A percentile compares a stretch with the other conserved stretches of the same genome.
Conservation (phyloP, 2,329 filamentous ascomycete genomes). For the Scedosporium aurantiacum region DNA sequence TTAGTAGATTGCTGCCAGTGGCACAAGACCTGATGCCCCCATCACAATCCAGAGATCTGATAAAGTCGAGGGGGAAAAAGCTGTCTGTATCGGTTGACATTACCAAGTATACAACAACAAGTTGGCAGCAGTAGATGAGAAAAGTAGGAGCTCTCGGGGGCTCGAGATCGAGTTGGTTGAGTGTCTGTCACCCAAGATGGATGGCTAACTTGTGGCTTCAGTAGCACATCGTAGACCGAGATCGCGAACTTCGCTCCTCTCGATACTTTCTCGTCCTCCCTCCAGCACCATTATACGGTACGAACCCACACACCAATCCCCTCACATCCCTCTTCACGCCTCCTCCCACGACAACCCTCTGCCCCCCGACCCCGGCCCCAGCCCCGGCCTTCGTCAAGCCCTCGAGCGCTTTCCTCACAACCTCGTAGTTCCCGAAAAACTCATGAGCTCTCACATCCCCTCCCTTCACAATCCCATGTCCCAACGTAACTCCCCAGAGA, state of each 20-base stretch:
- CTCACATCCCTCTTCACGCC: slow-evolving; percentile 26
- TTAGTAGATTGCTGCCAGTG: too few species aligned
- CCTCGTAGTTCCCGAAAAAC: slow-evolving; percentile 43
- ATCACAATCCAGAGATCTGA: too few species aligned
- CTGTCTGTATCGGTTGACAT: too few species aligned
- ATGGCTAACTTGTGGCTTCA: background rate
- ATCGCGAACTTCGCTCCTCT: background rate
- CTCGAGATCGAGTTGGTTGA: too few species aligned
- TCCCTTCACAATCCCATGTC: slow-evolving; percentile 36
- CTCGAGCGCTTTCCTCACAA: slow-evolving; percentile 28
- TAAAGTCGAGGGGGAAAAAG: too few species aligned
- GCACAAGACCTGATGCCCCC: too few species aligned
- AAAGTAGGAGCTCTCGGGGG: too few species aligned
- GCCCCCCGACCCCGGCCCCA: too few species aligned
- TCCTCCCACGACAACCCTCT: slow-evolving; percentile 31
- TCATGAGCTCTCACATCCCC: slow-evolving; percentile 33
- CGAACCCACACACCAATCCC: slow-evolving; percentile 28
- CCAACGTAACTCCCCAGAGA: slow-evolving; percentile 46
- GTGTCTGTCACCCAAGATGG: too few species aligned
- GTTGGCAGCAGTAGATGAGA: too few species aligned
- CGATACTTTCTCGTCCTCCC: background rate
- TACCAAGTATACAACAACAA: too few species aligned
- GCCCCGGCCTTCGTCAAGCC: slow-evolving; percentile 13
- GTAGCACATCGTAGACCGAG: background rate
- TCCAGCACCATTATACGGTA: background rate